These are phyloP conservation scores for Eucalyptus cladocalyx DNA, from an alignment of 345 rosid genomes.

Conservation along the genomic window DNA sequence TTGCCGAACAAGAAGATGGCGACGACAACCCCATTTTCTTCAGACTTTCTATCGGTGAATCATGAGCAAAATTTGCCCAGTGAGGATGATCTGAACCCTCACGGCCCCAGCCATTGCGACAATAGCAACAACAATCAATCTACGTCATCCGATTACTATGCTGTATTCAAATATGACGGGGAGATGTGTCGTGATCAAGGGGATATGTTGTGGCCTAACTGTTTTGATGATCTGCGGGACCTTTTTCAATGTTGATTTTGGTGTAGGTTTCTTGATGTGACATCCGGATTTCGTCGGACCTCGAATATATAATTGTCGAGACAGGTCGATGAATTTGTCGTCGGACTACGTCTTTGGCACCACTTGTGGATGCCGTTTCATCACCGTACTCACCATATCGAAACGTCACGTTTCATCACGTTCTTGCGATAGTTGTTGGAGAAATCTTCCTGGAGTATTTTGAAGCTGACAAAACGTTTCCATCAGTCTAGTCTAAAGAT, in stretches of 20 bases:
- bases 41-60: not conserved
- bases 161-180: not conserved
- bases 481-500: no score
- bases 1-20: not conserved
- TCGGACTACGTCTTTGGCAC: no score
- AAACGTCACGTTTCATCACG: no score
- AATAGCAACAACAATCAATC: not conserved
- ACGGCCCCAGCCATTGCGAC: not conserved
- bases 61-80: not conserved
- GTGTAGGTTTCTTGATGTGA: no score
- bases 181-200: not conserved
- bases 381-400: fast-evolving
- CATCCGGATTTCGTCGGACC: no score
- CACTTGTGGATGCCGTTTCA: no score
- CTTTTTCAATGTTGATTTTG: no score
- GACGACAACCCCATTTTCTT: not conserved
- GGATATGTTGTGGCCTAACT: not conserved
- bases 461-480: no score
- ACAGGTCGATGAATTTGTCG: fast-evolving
- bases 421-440: no score
- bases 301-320: fast-evolving
- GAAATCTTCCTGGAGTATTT: no score
- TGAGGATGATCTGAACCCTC: not conserved
- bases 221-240: not conserved
- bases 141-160: not conserved